Base-by-base conservation (phyloP, 441 rosid species). In the Bocquillonia castaneifolia region DNA sequence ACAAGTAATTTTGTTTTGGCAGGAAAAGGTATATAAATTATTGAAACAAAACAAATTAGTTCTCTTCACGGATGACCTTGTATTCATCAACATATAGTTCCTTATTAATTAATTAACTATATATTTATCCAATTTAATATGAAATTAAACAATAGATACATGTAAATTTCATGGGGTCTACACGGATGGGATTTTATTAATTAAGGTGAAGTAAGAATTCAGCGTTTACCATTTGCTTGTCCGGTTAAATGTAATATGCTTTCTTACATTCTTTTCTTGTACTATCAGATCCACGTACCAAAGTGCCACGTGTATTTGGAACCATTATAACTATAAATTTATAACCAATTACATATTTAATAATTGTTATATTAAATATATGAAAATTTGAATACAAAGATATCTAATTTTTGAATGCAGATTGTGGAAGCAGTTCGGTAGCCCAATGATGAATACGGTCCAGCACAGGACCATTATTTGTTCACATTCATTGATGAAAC, bases 151-250 rank as follows among this genome's bases (percentile, higher is more conserved):
- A 23, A 28, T 3, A 17, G 9, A 23, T 64, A 34, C 48, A 18
- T 52, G 59, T 15, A 52, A 51, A 23, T 36, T 44, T 62, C 54
- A 65, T 52, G 23, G 47, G 36, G 47, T 23, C 45, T 53, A 36
- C 34, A 34, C 5, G 2, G 4, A 28, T 61, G n/a, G 20, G 10
- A n/a, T 12, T 29, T 34, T 8, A n/a, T n/a, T n/a, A n/a, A n/a
- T 32, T 53, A 64, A 5, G 59, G 29, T 20, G 25, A 39, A 8
- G 17, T 52, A 37, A 34, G 59, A 48, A 47, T 54, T 53, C 29
- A 28, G 10, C 42, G 45, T 15, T 59, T 68, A 59, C 64, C 64
- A 59, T 59, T 60, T 59, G 59, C 59, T 50, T 68, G 64, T 59
- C 34, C 10, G 63, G 47, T 65, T 28, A 44, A 40, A 0, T 12